Conservation (phyloP, 164 flowering plant genomes). For the Tetrastigma voinierianum region DNA sequence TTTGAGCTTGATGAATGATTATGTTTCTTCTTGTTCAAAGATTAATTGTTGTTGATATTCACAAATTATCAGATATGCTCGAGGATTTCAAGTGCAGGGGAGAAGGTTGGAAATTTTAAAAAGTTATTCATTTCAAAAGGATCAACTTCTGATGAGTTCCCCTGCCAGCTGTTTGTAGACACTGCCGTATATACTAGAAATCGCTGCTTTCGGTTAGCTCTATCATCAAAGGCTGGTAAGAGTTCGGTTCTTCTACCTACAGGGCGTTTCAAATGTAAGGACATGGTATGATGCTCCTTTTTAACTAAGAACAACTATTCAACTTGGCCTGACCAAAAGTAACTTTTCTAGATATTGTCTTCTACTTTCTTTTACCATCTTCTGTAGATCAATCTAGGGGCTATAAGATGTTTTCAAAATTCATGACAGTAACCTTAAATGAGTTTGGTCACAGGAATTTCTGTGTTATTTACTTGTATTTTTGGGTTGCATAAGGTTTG, state of each 20-base stretch:
- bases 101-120: constrained; percentile 44
- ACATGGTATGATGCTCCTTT: constrained; percentile 52
- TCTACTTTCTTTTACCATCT: not conserved
- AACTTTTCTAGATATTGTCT: not conserved
- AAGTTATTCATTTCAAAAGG: constrained; percentile 69
- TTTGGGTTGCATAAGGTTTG: too few relatives aligned
- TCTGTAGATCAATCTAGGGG: not conserved
- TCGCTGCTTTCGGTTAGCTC: constrained; percentile 85
- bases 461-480: too few relatives aligned
- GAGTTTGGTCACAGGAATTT: too few relatives aligned
- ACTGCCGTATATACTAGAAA: constrained; percentile 90
- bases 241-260: constrained; percentile 76
- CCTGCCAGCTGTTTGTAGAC: constrained; percentile 77
- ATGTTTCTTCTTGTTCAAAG: constrained; percentile 1
- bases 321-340: not conserved
- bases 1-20: not conserved
- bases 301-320: not conserved
- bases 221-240: constrained; percentile 97
- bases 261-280: constrained; percentile 81
- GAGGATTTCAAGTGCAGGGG: constrained; percentile 43
- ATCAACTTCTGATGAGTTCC: constrained; percentile 39
- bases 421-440: too few relatives aligned
- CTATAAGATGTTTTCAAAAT: too few relatives aligned
- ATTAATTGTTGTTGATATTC: constrained; percentile 12
- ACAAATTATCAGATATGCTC: constrained; percentile 68